Evolutionary conservation across 2,329 filamentous ascomycete species (phyloP).

Genomic region (Scedosporium aurantiacum): DNA sequence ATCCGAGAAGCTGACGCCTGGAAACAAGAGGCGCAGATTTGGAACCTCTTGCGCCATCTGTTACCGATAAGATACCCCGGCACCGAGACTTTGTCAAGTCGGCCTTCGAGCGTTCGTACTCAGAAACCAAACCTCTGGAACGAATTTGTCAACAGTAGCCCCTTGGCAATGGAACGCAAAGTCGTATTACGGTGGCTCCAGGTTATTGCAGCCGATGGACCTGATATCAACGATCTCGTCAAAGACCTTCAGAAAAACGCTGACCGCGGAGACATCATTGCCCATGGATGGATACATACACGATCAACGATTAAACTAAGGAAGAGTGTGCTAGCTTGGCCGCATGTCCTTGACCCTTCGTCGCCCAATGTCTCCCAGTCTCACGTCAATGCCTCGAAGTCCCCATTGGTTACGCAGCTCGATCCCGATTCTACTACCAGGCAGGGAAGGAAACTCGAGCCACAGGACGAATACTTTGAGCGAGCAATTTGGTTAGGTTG

Average conservation of each 20-base stretch:
- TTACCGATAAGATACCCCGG: slow-evolving; percentile 56
- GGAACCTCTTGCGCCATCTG: slow-evolving; percentile 71
- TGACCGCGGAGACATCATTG: slow-evolving; percentile 70
- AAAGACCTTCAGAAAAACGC: slow-evolving; percentile 65
- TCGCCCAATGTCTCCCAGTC: slow-evolving; percentile 44
- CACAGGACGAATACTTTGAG: slow-evolving; percentile 80
- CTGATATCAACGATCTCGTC: slow-evolving; percentile 65
- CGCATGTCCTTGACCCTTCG: slow-evolving; percentile 52
- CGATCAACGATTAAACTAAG: slow-evolving; percentile 80
- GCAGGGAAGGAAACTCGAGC: slow-evolving; percentile 65
- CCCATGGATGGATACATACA: slow-evolving; percentile 86
- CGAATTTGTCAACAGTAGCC: slow-evolving; percentile 63
- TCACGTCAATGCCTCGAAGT: slow-evolving; percentile 47
- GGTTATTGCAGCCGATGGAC: slow-evolving; percentile 57
- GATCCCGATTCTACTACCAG: slow-evolving; percentile 84
- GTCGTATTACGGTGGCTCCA: slow-evolving; percentile 81
- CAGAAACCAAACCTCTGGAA: slow-evolving; percentile 26
- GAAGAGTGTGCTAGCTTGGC: slow-evolving; percentile 62
- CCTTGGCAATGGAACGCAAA: slow-evolving; percentile 65
- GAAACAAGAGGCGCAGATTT: slow-evolving; percentile 79
- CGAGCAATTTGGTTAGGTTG: slow-evolving; percentile 86
- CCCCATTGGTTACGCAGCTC: slow-evolving; percentile 69
- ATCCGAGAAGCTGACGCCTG: slow-evolving; percentile 29
- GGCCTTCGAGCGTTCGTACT: slow-evolving; percentile 6
- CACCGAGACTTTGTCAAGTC: neutral